Evolutionary conservation across 352 stramenopile genomes (phyloP), one percentile per base, ranked within the genome.

Genomic region (Phytopythium delawarense): DNA sequence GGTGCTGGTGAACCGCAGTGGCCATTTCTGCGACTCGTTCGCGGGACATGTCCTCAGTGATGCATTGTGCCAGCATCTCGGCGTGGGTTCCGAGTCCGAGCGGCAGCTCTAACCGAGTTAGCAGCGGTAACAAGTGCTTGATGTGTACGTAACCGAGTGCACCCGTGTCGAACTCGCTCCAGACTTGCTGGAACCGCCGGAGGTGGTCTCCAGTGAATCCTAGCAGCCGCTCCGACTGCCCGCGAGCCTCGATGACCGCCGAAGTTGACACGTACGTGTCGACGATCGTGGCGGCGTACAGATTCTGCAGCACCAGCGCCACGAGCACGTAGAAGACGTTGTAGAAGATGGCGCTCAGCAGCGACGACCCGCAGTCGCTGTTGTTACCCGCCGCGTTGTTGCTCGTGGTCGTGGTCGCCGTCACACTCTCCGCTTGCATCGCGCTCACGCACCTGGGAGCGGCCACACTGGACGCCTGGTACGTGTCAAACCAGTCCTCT

Each of bases 401-500:
- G 20, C 32, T 58, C 6, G 52, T 58, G 2, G 51, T 57, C 9
- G 52, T 48, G 11, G 52, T 58, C 3, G 52, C n/a, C 13, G 34
- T 58, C 23, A n/a, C 34, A 15, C 35, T 67, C 25, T 32, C 30
- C 16, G 55, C 34, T 1, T 45, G 56, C 9, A n/a, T 58, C n/a
- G 54, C 54, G 18, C 54, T 35, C 11, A 88, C 81, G 66, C 86
- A 93, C 40, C 81, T 75, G 0, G 86, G 84, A 9, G 71, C 62
- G 11, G 60, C 59, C 7, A 91, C 80, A 63, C 79, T 89, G 48
- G 79, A 89, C 11, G 85, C 80, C 40, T 82, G 71, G 57, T 91
- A 91, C 16, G 83, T 84, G 48, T 89, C 83, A 53, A 86, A 94
- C 86, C 86, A 94, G 55, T 93, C 84, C 70, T 94, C 86, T 9